Evolutionary conservation across 805 yeast genomes (phyloP).

Genomic region (Wickerhamiella allomyrinae): DNA sequence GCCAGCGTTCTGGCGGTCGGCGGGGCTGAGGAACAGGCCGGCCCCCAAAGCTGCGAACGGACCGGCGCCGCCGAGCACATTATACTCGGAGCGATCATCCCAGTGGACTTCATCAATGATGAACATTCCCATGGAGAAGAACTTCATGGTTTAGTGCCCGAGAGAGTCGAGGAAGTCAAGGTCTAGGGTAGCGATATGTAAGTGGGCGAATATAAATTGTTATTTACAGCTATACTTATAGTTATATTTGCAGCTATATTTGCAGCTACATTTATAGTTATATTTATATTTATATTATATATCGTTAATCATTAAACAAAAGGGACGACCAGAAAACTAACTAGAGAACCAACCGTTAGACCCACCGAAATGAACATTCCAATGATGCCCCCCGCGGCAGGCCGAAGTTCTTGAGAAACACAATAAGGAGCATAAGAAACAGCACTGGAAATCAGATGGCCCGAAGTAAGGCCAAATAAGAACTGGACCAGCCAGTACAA

Average conservation of each 20-base stretch:
- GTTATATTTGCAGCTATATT: too few relatives aligned
- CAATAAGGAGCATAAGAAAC: constrained; percentile 60
- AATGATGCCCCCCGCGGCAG: constrained; percentile 91
- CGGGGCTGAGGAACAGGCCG: constrained; percentile 33
- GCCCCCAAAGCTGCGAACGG: constrained; percentile 69
- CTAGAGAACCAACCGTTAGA: constrained; percentile 60
- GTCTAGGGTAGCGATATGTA: too few relatives aligned
- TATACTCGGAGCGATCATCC: constrained; percentile 25
- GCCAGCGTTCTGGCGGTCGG: constrained; percentile 30
- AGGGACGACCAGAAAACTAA: background rate
- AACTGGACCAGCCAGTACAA: constrained; percentile 54
- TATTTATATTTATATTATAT: too few relatives aligned
- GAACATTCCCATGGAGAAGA: constrained; percentile 75
- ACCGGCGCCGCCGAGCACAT: constrained; percentile 85
- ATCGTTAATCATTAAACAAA: background rate
- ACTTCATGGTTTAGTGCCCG: too few relatives aligned
- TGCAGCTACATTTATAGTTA: too few relatives aligned
- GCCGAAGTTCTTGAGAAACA: constrained; percentile 52
- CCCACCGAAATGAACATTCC: constrained; percentile 68
- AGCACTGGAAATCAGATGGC: constrained; percentile 66
- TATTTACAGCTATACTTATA: too few relatives aligned
- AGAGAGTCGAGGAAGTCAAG: too few relatives aligned
- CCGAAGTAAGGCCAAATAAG: constrained; percentile 73
- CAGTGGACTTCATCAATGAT: constrained; percentile 76
- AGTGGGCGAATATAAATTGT: too few relatives aligned